Evolutionary conservation across 2,329 filamentous ascomycete species (phyloP), one percentile per base, ranked within the genome.

Genomic region (Penicillium aurantiogriseum): DNA sequence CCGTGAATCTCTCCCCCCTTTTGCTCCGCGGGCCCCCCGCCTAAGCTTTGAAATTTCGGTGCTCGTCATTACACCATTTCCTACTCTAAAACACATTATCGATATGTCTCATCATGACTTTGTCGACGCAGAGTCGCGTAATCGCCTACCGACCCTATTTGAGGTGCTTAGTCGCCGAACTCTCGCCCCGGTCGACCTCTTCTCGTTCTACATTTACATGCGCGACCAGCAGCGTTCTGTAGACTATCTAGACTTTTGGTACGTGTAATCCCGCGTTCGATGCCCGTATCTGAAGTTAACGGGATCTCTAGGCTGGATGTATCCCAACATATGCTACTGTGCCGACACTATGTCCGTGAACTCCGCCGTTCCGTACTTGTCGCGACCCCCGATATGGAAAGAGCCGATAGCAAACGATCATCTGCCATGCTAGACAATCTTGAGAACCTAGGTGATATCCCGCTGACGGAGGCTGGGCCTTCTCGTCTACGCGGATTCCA

Each of bases 181-280:
- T n/a, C 83, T 95, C 21, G 91, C 95, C 48, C 94, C 94, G 0
- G 93, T 99, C 57, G 95, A 99, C 71, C 82, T 99, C 11, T 99
- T 96, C 76, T 97, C 92, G 2, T 99, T 99, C 80, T 99, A 99
- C 78, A 99, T 99, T 69, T 99, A 96, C 78, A 99, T 99, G 94
- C 87, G 94, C 69, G 95, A 99, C 75, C 92, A 97, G 77, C 94
- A 99, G 76, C 87, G 92, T 74, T 97, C 93, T 8, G 94, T 99
- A 13, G 94, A 99, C 71, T 99, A 99, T 70, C 81, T 99, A 42
- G 94, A 99, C 74, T 99, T 99, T 77, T 99, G 95, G 94, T 97
- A 80, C 57, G 85, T 73, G 52, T n/a, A 33, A 31, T 9, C 15
- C 33, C 8, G n/a, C n/a, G 2, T 43, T 11, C 4, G 15, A 35